phyloP scores from a whole-genome alignment of 1,284 basidiomycete species.

The Boletus semigastroideus region DNA sequence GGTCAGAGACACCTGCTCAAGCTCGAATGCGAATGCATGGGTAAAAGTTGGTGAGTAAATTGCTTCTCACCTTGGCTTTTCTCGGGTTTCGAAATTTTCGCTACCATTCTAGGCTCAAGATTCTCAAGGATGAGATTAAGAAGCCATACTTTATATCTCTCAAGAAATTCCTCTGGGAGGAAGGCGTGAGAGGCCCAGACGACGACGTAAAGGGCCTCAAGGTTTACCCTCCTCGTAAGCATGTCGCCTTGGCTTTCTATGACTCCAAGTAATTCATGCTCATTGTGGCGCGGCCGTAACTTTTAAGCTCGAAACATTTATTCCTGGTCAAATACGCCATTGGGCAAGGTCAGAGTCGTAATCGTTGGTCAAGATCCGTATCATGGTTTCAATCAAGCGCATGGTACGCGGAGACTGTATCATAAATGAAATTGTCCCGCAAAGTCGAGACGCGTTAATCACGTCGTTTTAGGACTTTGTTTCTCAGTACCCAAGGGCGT shows the following conservation, averaged over 20 bases:
- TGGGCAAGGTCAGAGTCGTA: constrained; percentile 76
- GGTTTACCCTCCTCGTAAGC: constrained; percentile 66
- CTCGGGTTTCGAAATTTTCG: background rate
- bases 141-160: constrained; percentile 74
- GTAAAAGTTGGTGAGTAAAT: constrained; percentile 63
- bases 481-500: constrained; percentile 85
- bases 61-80: background rate
- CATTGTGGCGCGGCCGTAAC: constrained; percentile 1
- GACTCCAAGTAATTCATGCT: constrained; percentile 3
- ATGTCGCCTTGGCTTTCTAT: constrained; percentile 1
- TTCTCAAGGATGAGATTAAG: constrained; percentile 69
- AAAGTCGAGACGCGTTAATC: constrained; percentile 12
- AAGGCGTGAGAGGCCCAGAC: constrained; percentile 59
- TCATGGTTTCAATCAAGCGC: constrained; percentile 66
- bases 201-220: constrained; percentile 46
- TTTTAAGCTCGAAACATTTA: constrained; percentile 78
- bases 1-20: constrained; percentile 57
- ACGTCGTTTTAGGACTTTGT: constrained; percentile 57
- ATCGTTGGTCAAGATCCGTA: constrained; percentile 83
- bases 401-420: constrained; percentile 46
- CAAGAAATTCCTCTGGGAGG: constrained; percentile 67
- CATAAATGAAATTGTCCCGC: background rate
- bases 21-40: constrained; percentile 71
- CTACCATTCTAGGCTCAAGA: constrained; percentile 54
- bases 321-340: constrained; percentile 77